Evolutionary conservation across 2,329 filamentous ascomycete species (phyloP), one percentile per base, ranked within the genome.

Genomic region (Neodidymelliopsis sp.): DNA sequence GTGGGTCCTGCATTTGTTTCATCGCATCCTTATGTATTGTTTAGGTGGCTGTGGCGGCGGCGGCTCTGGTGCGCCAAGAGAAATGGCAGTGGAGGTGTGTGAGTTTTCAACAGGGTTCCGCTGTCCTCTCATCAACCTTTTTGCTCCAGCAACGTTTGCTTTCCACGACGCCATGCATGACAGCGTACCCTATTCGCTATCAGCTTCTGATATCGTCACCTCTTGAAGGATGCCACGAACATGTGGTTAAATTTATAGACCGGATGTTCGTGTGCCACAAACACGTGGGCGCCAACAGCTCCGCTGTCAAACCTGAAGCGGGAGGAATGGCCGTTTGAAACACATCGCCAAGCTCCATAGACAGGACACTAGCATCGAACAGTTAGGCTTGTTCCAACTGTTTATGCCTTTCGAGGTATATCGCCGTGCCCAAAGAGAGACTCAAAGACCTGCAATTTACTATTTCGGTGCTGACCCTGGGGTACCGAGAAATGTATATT

Each of bases 1-100:
- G 23, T 29, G 46, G 34, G 10, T 23, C 34, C 33, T 42, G 27
- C 22, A 33, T 24, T 33, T 43, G 45, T 49, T 49, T 49, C 45
- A 43, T 27, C 7, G 13, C 2, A 9, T 30, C 45, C 10, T 11
- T 36, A 36, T 20, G 13, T 36, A 36, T 20, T 13, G 31, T 19
- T 29, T 4, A 12, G 29, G 36, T 34, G 38, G 37, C 45, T 38
- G 37, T 25, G 15, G 38, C 28, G 18, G 13, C 22, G 12, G 28
- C 29, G 46, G 38, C 25, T 15, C 20, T n/a, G n/a, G n/a, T n/a
- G n/a, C 13, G 45, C 45, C 33, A 38, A 18, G 38, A 25, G n/a
- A n/a, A n/a, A n/a, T n/a, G n/a, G n/a, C n/a, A n/a, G n/a, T n/a
- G n/a, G n/a, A n/a, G n/a, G n/a, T n/a, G n/a, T n/a, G n/a, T 7